Percentiles rank a stretch among this genome's conserved stretches.
phyloP scores from a whole-genome alignment of 345 rosid genomes.

The Eucalyptus regnans region DNA sequence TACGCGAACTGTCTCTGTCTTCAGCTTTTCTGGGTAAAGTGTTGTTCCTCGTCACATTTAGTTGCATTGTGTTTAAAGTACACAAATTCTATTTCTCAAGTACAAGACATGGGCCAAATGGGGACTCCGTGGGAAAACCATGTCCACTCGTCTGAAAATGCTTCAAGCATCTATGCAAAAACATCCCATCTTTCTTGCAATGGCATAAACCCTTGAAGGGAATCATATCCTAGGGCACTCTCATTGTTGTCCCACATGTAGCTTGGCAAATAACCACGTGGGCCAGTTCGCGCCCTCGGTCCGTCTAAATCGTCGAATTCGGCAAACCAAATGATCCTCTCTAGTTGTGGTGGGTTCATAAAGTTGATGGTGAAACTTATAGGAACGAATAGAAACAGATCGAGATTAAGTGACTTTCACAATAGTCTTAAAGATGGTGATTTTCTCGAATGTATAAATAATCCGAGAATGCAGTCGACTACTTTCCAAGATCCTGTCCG shows the following conservation, averaged over 20 bases:
- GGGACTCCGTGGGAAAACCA: neutral
- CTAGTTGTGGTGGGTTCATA: neutral
- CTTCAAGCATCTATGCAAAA: neutral
- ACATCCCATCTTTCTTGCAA: neutral
- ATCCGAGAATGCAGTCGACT: neutral
- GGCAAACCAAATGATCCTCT: neutral
- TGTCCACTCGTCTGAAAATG: neutral
- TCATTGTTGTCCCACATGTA: neutral
- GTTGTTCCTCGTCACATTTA: neutral
- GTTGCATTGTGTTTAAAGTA: neutral
- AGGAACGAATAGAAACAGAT: neutral
- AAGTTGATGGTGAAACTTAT: neutral
- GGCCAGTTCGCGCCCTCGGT: neutral
- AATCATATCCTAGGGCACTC: neutral
- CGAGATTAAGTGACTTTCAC: neutral
- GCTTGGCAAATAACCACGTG: neutral
- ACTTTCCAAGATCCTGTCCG: neutral
- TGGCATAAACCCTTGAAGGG: neutral
- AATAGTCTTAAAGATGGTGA: neutral
- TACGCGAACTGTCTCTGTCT: neutral
- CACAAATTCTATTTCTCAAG: neutral
- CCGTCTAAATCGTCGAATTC: neutral
- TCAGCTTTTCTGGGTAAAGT: neutral
- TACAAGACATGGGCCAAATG: neutral
- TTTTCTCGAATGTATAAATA: neutral